Percentiles rank a stretch among this genome's conserved stretches.
These are phyloP conservation scores for Phytophthora rubi DNA, from an alignment of 352 stramenopile species.

Conservation along the genomic window DNA sequence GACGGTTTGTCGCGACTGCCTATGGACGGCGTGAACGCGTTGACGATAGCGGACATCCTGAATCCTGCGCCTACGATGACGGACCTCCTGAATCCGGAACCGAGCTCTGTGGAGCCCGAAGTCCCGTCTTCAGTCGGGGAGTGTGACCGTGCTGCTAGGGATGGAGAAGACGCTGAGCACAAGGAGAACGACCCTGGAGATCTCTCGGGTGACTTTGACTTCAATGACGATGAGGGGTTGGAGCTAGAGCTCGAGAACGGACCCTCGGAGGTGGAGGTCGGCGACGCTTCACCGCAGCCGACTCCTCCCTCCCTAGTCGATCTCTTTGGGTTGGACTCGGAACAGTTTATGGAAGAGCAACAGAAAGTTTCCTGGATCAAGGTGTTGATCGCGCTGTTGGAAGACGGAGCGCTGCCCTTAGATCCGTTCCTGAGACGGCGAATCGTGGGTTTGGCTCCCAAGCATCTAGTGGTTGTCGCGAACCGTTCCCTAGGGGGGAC, in stretches of 20 bases:
- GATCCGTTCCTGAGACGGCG: constrained; percentile 3
- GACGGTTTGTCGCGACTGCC: constrained; percentile 8
- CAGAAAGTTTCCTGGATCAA: background rate
- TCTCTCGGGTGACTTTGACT: too few species aligned
- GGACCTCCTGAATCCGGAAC: background rate
- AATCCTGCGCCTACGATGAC: background rate
- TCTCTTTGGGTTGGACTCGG: background rate
- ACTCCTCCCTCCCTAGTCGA: background rate
- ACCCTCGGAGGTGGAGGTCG: background rate
- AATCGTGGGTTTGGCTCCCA: background rate
- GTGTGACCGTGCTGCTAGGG: background rate
- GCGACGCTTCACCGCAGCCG: background rate
- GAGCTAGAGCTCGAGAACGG: background rate
- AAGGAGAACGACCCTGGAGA: background rate
- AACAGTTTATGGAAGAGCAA: background rate
- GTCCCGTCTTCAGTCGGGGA: background rate
- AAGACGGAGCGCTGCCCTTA: background rate
- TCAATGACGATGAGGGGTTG: background rate
- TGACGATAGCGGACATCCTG: background rate
- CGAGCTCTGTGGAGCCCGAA: background rate
- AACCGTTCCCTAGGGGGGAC: too few species aligned
- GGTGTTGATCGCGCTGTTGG: background rate
- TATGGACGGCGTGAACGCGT: background rate
- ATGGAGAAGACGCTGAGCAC: background rate
- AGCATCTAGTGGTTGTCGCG: background rate